Base-by-base conservation (phyloP, 2,329 filamentous ascomycete genomes). In the Botrytis galanthina region DNA sequence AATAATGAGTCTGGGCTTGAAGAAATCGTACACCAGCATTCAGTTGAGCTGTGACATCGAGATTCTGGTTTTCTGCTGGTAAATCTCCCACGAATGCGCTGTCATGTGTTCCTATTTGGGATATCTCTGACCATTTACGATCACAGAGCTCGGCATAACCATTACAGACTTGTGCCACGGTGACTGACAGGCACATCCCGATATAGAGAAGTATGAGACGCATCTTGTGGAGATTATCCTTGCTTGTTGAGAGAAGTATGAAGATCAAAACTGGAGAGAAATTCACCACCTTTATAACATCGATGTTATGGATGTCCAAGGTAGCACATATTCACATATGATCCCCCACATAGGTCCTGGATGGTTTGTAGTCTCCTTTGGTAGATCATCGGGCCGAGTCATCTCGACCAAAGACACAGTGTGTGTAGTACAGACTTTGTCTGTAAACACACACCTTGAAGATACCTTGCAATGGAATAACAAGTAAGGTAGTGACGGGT, bases 71-170 rank as follows among this genome's bases (percentile, higher is more conserved):
- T 26, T 81, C 75, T 18, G 77, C 79, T 7, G 76, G 77, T 18
- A 80, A 68, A 16, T 74, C 46, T 6, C 80, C 80, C 12, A 80
- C 80, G 39, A 81, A 81, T 1, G 80, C 77, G 3, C 87, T 88
- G 82, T 93, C 87, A 81, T 93, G 91, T 5, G 91, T 85, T 37
- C 90, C 91, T 77, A 96, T 88, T 80, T 94, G 87, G 1, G 93
- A 94, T 77, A 96, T 87, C 76, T 92, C 89, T 82, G 89, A 91
- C 84, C 95, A 96, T n/a, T 87, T 83, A 76, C 88, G 89, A 74
- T 83, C 84, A 85, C 93, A 96, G 42, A 96, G 87, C 60, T 86
- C 84, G 0, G 92, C 91, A 5, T 92, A 93, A 84, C 95, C 95
- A 84, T 96, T 96, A 26, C 74, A 75, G 16, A 61, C 42, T 35